Percentiles rank a stretch among this genome's conserved stretches.
Conservation (phyloP, 2,329 filamentous ascomycete species). For the Aspergillus sp. region DNA sequence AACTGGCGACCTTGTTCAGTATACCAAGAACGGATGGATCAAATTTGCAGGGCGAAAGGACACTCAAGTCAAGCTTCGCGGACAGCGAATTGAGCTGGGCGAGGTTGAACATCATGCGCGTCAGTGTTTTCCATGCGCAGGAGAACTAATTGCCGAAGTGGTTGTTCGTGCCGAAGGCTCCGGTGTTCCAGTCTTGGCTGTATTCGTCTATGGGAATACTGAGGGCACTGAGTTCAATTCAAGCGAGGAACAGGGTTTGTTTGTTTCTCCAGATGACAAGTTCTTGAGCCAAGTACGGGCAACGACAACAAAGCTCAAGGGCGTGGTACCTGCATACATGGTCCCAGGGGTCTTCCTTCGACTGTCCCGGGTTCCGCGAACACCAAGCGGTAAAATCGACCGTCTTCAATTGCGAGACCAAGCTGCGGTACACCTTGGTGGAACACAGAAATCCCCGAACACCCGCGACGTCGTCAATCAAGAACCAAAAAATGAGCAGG, state of each 20-base stretch:
- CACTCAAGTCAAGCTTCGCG: constrained; percentile 17
- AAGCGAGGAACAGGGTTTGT: not conserved
- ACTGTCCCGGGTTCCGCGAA: not conserved
- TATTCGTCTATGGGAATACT: not conserved
- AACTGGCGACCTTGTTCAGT: constrained; percentile 17
- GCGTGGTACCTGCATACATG: not conserved
- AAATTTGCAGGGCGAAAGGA: constrained; percentile 16
- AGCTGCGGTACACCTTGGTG: not conserved
- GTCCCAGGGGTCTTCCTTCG: not conserved
- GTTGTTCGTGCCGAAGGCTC: not conserved
- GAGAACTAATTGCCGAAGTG: not conserved
- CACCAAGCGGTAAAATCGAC: not conserved
- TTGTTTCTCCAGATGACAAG: not conserved
- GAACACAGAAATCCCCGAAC: not conserved
- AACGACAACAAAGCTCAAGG: not conserved
- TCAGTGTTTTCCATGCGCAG: not conserved
- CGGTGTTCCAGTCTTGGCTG: not conserved
- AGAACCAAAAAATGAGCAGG: not conserved
- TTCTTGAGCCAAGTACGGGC: not conserved
- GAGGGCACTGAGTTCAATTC: not conserved
- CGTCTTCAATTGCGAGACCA: not conserved
- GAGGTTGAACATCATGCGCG: constrained; percentile 2
- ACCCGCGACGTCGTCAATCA: not conserved
- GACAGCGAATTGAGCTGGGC: constrained; percentile 15
- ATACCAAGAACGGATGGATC: constrained; percentile 12